Base-by-base conservation (phyloP, 768 basidiomycete species). In the Lentinus tigrinus region DNA sequence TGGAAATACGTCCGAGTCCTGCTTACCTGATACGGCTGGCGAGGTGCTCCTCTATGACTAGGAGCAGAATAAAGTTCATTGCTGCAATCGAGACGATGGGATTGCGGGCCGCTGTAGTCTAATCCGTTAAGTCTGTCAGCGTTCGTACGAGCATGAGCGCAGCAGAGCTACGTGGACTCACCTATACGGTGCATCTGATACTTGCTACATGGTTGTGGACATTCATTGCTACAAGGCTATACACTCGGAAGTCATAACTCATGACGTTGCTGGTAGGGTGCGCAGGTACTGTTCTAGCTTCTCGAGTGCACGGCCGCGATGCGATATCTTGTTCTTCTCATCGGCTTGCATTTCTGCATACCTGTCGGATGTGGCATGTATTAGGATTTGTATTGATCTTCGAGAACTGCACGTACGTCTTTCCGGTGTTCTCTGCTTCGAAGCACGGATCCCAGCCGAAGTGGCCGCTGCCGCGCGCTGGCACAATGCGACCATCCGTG, bases 371-470 rank as follows among this genome's bases (percentile, higher is more conserved):
- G 13, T 2, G 3, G n/a, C n/a, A n/a, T n/a, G n/a, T n/a, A n/a
- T n/a, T n/a, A n/a, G n/a, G n/a, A n/a, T n/a, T n/a, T n/a, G n/a
- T n/a, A n/a, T n/a, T n/a, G n/a, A n/a, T n/a, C n/a, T n/a, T n/a
- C n/a, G 11, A 3, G 31, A 31, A 11, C 23, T 13, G 39, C 8
- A 68, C 79, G 57, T 59, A 95, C 90, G 95, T 98, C 71, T 85
- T 78, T 7, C 87, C 85, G 19, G 81, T 85, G 10, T 83, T 88
- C 48, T 83, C 78, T 0, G 90, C 91, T 69, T 94, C 83, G 67
- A 96, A 97, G 9, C 90, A 74, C 0, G 93, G 79, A 72, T 96
- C 93, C 94, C 95, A 98, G 23, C 96, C 96, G 68, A 98, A 98
- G 13, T 81, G 73, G 27, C 78, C 74, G 0, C 85, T 81, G 0